phyloP scores from a whole-genome alignment of 192 early-diverging fungal species.

The Rhizoclosmatium sp. region DNA sequence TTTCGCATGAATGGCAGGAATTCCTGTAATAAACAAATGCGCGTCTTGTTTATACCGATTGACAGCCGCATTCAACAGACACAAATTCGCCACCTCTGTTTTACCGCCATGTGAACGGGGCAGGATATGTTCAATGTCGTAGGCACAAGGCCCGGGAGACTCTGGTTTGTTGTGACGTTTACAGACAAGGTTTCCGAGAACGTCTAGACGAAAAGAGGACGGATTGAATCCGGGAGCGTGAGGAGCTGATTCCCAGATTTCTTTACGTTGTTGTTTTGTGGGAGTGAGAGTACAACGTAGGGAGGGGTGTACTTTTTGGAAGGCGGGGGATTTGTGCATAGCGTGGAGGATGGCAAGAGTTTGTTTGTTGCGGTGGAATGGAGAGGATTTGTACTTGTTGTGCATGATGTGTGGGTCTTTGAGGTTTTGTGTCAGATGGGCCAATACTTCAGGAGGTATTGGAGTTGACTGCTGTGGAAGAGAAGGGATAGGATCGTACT shows the following conservation, averaged over 20 bases:
- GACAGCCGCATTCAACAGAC: slow-evolving; percentile 1
- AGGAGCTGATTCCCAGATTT: slow-evolving; percentile 10
- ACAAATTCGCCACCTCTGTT: slow-evolving; percentile 5
- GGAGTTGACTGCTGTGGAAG: background rate
- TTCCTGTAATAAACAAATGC: slow-evolving; percentile 8
- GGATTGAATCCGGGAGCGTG: slow-evolving; percentile 5
- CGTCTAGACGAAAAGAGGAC: slow-evolving; percentile 8
- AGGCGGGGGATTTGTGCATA: background rate
- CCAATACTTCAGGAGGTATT: background rate
- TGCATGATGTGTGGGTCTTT: slow-evolving; percentile 1
- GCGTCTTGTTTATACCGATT: slow-evolving; percentile 27
- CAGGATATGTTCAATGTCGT: slow-evolving; percentile 21
- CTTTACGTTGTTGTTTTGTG: background rate
- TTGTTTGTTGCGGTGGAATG: background rate
- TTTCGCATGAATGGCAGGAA: background rate
- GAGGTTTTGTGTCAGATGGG: background rate
- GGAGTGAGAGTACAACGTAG: background rate
- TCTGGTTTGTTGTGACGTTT: slow-evolving; percentile 8
- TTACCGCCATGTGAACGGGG: slow-evolving; percentile 13
- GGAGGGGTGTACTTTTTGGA: background rate
- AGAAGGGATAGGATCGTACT: background rate
- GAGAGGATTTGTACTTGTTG: background rate
- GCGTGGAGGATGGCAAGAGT: background rate
- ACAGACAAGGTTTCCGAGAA: slow-evolving; percentile 18
- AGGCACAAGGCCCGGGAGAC: background rate